Conservation (phyloP, 163 green algal species). For the Chlamydomonas reinhardtii region DNA sequence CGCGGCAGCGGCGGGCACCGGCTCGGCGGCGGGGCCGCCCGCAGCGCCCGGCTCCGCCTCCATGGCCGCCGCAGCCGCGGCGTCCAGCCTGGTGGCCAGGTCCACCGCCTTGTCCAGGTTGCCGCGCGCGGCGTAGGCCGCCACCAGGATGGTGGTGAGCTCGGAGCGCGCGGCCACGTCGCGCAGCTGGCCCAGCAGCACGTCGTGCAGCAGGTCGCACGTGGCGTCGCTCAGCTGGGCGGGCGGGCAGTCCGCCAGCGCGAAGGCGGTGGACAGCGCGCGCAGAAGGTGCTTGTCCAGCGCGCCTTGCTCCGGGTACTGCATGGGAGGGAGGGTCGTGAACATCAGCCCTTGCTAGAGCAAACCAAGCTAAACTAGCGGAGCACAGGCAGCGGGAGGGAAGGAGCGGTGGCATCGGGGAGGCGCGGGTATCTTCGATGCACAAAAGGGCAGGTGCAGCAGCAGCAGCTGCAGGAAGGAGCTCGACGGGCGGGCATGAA, state of each 20-base stretch:
- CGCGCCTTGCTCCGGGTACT: conserved; percentile 40
- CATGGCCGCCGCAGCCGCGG: conserved; percentile 20
- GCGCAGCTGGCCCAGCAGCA: conserved; percentile 15
- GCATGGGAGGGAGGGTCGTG: background rate
- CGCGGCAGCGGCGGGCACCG: conserved; percentile 11
- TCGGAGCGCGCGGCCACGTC: conserved; percentile 24
- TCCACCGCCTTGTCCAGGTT: conserved; percentile 13
- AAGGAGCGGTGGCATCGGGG: too few species aligned
- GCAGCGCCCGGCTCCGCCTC: conserved; percentile 25
- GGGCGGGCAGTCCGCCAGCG: conserved; percentile 15
- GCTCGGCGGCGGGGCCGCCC: conserved; percentile 9
- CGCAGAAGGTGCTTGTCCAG: conserved; percentile 40
- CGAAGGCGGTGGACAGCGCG: conserved; percentile 11
- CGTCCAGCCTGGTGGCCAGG: conserved; percentile 36
- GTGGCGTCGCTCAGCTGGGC: background rate
- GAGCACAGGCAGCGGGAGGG: too few species aligned
- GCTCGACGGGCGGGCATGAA: too few species aligned
- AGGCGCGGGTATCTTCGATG: too few species aligned
- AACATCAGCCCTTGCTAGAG: too few species aligned
- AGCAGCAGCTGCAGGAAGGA: too few species aligned
- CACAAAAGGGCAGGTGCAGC: too few species aligned
- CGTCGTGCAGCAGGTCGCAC: conserved; percentile 21
- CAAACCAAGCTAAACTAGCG: background rate
- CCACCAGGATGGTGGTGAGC: conserved; percentile 42
- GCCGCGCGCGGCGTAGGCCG: background rate